Percentiles rank a stretch among this genome's conserved stretches.
phyloP scores from a whole-genome alignment of 805 yeast genomes.

The Clavispora vitiphila region DNA sequence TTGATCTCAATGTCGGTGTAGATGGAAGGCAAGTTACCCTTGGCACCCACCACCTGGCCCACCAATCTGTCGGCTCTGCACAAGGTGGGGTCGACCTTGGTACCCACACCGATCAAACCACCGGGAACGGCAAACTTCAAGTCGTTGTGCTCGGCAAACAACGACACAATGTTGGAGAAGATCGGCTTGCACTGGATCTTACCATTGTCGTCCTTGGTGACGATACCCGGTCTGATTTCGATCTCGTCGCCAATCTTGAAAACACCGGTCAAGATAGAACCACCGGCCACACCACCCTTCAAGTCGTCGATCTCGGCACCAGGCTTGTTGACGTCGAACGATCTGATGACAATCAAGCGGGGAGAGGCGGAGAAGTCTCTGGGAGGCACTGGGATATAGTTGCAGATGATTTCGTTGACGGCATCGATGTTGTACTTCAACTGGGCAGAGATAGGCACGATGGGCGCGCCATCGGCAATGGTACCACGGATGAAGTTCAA shows the following conservation, averaged over 20 bases:
- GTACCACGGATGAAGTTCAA: constrained; percentile 94
- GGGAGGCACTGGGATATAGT: constrained; percentile 91
- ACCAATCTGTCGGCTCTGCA: constrained; percentile 99
- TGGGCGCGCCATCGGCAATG: constrained; percentile 98
- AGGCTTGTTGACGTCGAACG: constrained; percentile 98
- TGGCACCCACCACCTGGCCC: constrained; percentile 98
- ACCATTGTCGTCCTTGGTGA: constrained; percentile 83
- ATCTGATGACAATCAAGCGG: constrained; percentile 92
- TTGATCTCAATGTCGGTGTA: constrained; percentile 97
- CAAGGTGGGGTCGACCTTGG: constrained; percentile 96
- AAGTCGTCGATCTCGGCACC: constrained; percentile 96
- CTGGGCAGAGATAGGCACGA: constrained; percentile 98
- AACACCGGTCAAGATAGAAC: constrained; percentile 95
- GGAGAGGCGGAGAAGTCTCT: constrained; percentile 95
- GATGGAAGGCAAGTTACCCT: constrained; percentile 91
- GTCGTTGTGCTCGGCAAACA: constrained; percentile 97
- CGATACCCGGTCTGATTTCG: constrained; percentile 98
- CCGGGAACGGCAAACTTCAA: constrained; percentile 99
- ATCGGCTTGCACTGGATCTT: constrained; percentile 95
- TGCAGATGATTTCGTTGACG: constrained; percentile 92
- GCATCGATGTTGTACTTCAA: constrained; percentile 98
- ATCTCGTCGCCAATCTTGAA: constrained; percentile 96
- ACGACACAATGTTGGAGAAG: constrained; percentile 86
- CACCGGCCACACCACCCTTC: constrained; percentile 99
- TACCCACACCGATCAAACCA: constrained; percentile 99